These are phyloP conservation scores for Xerophyta viscosa DNA, from an alignment of 106 monocot species.

Conservation along the genomic window DNA sequence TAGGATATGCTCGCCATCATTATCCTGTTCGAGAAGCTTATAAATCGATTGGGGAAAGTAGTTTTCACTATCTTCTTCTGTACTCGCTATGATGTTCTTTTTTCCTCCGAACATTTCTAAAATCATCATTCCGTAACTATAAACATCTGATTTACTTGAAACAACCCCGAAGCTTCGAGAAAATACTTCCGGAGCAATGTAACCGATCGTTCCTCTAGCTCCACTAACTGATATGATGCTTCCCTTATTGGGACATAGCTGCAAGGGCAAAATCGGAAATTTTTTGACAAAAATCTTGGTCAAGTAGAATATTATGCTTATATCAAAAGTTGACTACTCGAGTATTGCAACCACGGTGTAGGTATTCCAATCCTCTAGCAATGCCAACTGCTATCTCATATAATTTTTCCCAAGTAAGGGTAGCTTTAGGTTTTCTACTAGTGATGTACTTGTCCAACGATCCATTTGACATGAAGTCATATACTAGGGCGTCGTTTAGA, in stretches of 20 bases:
- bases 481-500: not conserved
- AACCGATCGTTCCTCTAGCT: not conserved
- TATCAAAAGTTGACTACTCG: not conserved
- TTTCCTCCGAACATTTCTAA: not conserved
- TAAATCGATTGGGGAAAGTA: not conserved
- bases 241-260: not conserved
- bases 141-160: slow-evolving; percentile 1
- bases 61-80: not conserved
- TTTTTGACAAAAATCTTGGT: not conserved
- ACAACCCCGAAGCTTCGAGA: not conserved
- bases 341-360: not conserved
- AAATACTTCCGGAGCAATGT: slow-evolving; percentile 2
- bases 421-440: not conserved
- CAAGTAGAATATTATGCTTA: too few species aligned
- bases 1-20: too few species aligned
- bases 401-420: slow-evolving; percentile 1
- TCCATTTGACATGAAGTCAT: slow-evolving; percentile 3
- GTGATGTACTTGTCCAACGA: not conserved
- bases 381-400: slow-evolving; percentile 1
- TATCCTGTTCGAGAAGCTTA: too few species aligned
- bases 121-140: not conserved
- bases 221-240: not conserved
- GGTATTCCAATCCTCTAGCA: not conserved
- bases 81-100: not conserved
- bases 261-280: slow-evolving; percentile 2